Base-by-base conservation (phyloP, 202 grass and related monocot genomes). In the Hordeum pubiflorum region DNA sequence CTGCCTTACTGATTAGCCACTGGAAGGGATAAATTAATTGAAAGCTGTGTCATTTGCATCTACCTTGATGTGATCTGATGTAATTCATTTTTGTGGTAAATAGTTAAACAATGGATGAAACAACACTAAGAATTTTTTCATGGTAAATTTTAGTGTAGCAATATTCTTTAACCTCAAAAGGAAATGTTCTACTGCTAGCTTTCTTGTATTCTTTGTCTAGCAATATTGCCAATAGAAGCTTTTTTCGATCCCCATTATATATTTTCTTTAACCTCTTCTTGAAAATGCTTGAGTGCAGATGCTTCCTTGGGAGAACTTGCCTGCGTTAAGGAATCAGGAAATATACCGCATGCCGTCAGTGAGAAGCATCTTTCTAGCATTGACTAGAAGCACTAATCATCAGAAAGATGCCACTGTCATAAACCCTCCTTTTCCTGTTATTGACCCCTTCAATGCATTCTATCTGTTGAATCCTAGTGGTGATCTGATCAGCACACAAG, bases 291-390 rank as follows among this genome's bases (percentile, higher is more conserved):
- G 65, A 86, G 61, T 75, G 62, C 86, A 98, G 95, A 94, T 98
- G 92, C 89, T 98, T 79, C 95, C 95, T n/a, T 98, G 92, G 95
- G 95, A 98, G 34, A 98, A 86, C 74, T 58, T 93, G 77, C 95
- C 95, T 83, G 78, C 78, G 10, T 46, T 93, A 75, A 91, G 88
- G 74, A 91, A 77, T 90, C 92, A 98, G 77, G 95, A 98, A 78
- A 85, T 93, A 59, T 95, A 98, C 75, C 92, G 92, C 39, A 98
- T 98, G 95, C 90, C 90, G 13, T 98, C 95, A 74, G 13, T 98
- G 38, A 60, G 83, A 22, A 93, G 84, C 69, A 72, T 93, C 60
- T 64, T 93, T 61, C 60, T 85, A 81, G 80, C 88, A 67, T 81
- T 98, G 69, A 57, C 86, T 77, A 85, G 54, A 89, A 89, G 68